Conservation (phyloP, 2,329 filamentous ascomycete species). For the Dendrostoma leiphaemia region DNA sequence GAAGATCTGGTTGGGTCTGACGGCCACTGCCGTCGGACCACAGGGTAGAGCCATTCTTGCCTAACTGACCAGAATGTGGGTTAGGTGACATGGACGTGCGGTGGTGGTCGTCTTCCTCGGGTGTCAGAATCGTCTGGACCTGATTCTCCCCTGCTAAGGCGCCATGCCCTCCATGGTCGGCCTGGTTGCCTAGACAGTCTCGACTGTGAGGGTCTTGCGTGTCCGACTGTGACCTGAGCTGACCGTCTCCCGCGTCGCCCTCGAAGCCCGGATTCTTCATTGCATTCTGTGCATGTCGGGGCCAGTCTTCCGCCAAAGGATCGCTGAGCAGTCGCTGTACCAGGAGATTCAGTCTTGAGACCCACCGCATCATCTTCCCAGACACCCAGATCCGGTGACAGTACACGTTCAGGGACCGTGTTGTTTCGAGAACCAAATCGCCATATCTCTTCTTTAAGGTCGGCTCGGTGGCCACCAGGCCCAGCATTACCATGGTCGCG, state of each 20-base stretch:
- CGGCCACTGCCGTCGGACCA: not conserved
- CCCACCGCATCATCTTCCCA: slow-evolving; percentile 17
- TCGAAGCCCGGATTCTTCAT: too few relatives aligned
- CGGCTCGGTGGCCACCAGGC: slow-evolving; percentile 4
- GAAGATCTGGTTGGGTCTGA: not conserved
- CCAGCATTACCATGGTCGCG: slow-evolving; percentile 13
- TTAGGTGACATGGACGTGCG: not conserved
- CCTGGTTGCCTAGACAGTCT: too few relatives aligned
- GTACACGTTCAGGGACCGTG: slow-evolving; percentile 10
- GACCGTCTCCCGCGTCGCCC: too few relatives aligned
- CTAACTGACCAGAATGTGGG: not conserved
- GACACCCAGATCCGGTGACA: slow-evolving; percentile 16
- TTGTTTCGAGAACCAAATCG: not conserved
- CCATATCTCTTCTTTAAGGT: slow-evolving; percentile 5
- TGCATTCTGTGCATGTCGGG: too few relatives aligned
- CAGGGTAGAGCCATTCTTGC: not conserved
- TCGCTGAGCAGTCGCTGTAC: not conserved
- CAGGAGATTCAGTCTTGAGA: slow-evolving; percentile 2
- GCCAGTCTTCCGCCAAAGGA: too few relatives aligned
- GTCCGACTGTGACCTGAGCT: too few relatives aligned
- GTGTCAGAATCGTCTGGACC: too few relatives aligned
- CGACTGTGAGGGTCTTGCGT: too few relatives aligned
- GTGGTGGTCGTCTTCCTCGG: not conserved
- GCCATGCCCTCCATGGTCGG: too few relatives aligned
- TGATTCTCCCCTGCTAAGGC: too few relatives aligned